Evolutionary conservation across 441 rosid genomes (phyloP).

Genomic region (Pelargonium cotyledonis): DNA sequence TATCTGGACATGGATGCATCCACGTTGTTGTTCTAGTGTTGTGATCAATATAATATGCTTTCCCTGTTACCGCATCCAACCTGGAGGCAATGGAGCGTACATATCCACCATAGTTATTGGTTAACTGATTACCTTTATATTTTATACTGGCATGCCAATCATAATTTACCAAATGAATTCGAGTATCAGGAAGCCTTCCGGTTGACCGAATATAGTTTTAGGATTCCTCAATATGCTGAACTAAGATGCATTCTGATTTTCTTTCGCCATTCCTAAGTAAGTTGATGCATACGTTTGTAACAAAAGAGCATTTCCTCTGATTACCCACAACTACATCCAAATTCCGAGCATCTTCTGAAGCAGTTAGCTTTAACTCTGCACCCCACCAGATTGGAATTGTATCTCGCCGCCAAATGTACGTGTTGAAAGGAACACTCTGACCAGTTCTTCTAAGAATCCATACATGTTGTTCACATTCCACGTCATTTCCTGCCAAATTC

Average conservation of each 20-base stretch:
- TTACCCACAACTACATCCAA: constrained; percentile 52
- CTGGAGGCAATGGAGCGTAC: constrained; percentile 89
- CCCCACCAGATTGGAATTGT: constrained; percentile 99
- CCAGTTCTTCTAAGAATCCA: constrained; percentile 77
- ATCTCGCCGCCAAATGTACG: constrained; percentile 91
- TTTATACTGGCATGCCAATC: constrained; percentile 92
- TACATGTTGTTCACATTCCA: constrained; percentile 95
- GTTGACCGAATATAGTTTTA: constrained; percentile 58
- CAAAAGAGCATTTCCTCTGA: constrained; percentile 60
- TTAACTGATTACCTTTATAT: constrained; percentile 70
- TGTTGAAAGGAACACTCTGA: constrained; percentile 78
- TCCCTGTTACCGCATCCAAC: constrained; percentile 96
- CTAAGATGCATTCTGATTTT: constrained; percentile 84
- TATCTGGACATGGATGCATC: constrained; percentile 96
- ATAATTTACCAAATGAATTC: constrained; percentile 64
- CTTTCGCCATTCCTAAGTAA: constrained; percentile 86
- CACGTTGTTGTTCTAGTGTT: constrained; percentile 91
- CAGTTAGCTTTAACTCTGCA: constrained; percentile 85
- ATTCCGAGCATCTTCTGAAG: constrained; percentile 83
- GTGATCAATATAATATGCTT: constrained; percentile 82
- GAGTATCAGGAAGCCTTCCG: constrained; percentile 67
- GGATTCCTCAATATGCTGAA: constrained; percentile 87
- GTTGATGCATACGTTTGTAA: constrained; percentile 80
- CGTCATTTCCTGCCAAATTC: constrained; percentile 80
- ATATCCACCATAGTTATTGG: constrained; percentile 54